Evolutionary conservation across 176 grass and related monocot genomes (phyloP), one percentile per base, ranked within the genome.

Genomic region (Aegilops sharonensis): DNA sequence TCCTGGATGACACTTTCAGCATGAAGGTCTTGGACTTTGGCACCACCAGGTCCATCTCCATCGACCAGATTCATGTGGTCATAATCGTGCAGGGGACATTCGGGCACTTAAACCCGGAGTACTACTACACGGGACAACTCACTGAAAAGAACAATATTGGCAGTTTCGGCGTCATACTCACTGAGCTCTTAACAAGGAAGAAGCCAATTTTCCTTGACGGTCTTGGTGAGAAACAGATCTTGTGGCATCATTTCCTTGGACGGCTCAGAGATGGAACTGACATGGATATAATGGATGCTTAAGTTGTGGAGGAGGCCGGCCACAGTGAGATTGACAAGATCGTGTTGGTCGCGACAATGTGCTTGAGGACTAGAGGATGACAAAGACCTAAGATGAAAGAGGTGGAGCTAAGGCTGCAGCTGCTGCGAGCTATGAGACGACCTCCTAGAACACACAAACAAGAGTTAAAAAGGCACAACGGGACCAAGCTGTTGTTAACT

Each of bases 131-230:
- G 6, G 32, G 75, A 24, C 74, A 86, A 40, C 78, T 86, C 78
- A 86, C 64, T 17, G 78, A 87, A 13, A 87, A 89, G 54, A 92
- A 72, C 32, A 87, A 92, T 39, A 79, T 92, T 21, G 89, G 85
- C 8, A 85, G 85, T 81, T 93, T 90, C n/a, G 81, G 88, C 0
- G 91, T 93, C 15, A 86, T 90, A 56, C 61, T 93, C 7, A 34
- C 83, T 12, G 85, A 88, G 81, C 52, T 93, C 8, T 37, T 90
- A 25, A 87, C 81, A 14, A 85, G 84, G 29, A 89, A 90, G 64
- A 93, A 85, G 63, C 77, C 91, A 50, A 68, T 88, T 36, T 90
- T 83, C 63, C 64, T 81, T 27, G 18, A 75, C 24, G 24, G 6
- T 25, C n/a, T 74, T 63, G 85, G 81, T 64, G 85, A 78, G 50